Evolutionary conservation across 257 asterid genomes (phyloP).

Genomic region (Primulina tabacum): DNA sequence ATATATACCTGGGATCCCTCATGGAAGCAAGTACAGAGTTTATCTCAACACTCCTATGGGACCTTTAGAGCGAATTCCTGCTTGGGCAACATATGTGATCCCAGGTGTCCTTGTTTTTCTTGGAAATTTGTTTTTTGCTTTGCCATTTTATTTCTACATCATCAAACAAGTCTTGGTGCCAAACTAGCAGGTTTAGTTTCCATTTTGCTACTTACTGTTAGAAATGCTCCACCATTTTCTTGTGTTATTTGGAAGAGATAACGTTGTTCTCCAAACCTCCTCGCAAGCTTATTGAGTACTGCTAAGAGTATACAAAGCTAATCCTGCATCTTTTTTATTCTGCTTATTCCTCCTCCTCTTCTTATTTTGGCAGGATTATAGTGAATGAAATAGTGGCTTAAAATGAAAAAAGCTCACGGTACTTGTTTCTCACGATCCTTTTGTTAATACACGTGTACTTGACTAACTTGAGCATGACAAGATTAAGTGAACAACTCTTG

Average conservation of each 20-base stretch:
- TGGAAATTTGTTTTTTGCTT: slow-evolving; percentile 31
- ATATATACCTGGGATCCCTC: slow-evolving; percentile 82
- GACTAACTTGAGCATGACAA: slow-evolving; percentile 14
- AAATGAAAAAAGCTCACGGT: slow-evolving; percentile 14
- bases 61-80: slow-evolving; percentile 95
- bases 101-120: slow-evolving; percentile 56
- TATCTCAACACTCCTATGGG: slow-evolving; percentile 88
- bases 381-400: slow-evolving; percentile 3
- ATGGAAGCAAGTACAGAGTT: slow-evolving; percentile 90
- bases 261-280: not conserved
- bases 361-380: not conserved
- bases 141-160: not conserved
- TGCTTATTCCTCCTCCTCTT: not conserved
- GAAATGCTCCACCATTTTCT: slow-evolving; percentile 22
- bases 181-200: not conserved
- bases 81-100: slow-evolving; percentile 95
- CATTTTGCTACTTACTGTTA: slow-evolving; percentile 7
- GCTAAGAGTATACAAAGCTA: not conserved
- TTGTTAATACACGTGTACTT: slow-evolving; percentile 8
- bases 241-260: slow-evolving; percentile 2
- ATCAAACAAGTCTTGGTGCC: not conserved
- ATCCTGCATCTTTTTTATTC: not conserved
- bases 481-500: slow-evolving; percentile 6
- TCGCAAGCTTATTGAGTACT: slow-evolving; percentile 9
- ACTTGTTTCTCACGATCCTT: slow-evolving; percentile 8